Percentiles rank a stretch among this genome's conserved stretches.
Evolutionary conservation across 495 filamentous ascomycete genomes (phyloP).

Genomic region (Pseudotulostoma volvatum): DNA sequence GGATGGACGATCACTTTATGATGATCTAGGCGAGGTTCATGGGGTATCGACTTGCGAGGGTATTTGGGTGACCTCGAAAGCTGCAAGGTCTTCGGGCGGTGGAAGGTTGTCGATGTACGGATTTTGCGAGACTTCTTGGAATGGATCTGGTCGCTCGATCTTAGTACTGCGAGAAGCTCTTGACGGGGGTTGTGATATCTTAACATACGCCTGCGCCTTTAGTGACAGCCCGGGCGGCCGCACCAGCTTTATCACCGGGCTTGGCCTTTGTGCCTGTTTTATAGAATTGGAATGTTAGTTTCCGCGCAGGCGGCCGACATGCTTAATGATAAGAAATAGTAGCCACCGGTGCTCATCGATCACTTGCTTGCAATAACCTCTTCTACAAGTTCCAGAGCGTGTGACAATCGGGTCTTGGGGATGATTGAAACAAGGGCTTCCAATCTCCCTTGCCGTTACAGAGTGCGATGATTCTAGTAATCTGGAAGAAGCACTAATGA

Average conservation of each 20-base stretch:
- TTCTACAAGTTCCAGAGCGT: too few relatives aligned
- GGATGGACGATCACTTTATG: slow-evolving; percentile 74
- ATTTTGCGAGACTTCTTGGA: slow-evolving; percentile 85
- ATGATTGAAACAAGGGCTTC: too few relatives aligned
- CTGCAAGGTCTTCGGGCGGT: slow-evolving; percentile 86
- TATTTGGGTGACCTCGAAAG: slow-evolving; percentile 88
- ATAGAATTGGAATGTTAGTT: not conserved
- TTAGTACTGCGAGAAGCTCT: slow-evolving; percentile 6
- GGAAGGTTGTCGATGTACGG: slow-evolving; percentile 86
- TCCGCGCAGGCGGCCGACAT: too few relatives aligned
- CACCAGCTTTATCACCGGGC: slow-evolving; percentile 60
- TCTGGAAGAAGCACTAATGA: too few relatives aligned
- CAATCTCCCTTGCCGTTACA: too few relatives aligned
- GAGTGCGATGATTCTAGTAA: too few relatives aligned
- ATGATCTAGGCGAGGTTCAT: slow-evolving; percentile 80
- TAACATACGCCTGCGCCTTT: slow-evolving; percentile 55
- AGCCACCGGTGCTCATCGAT: too few relatives aligned
- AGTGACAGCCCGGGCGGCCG: slow-evolving; percentile 85
- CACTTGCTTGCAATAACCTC: too few relatives aligned
- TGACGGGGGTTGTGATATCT: slow-evolving; percentile 4
- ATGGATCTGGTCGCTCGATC: slow-evolving; percentile 39
- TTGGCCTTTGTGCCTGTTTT: slow-evolving; percentile 51
- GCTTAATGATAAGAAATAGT: too few relatives aligned
- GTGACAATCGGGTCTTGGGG: too few relatives aligned
- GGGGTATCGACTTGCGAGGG: slow-evolving; percentile 85